A percentile compares a stretch with the other conserved stretches of the same genome.
These are phyloP conservation scores for Cyanodermella asteris DNA, from an alignment of 2,329 filamentous ascomycete genomes.

Conservation along the genomic window DNA sequence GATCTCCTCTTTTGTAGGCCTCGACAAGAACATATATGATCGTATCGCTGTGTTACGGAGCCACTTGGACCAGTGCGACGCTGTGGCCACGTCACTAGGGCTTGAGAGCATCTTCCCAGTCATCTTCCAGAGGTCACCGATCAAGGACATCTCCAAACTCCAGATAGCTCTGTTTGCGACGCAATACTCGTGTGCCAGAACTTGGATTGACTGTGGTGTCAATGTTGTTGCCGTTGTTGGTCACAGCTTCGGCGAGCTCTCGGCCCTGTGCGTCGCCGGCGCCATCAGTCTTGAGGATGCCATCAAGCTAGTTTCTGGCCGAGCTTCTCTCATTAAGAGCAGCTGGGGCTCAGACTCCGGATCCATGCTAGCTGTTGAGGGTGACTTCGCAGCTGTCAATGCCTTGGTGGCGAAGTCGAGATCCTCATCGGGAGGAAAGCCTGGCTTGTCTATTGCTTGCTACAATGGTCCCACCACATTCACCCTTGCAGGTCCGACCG, in stretches of 20 bases:
- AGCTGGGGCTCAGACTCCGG: constrained; percentile 16
- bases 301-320: constrained; percentile 9
- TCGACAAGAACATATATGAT: constrained; percentile 12
- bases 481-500: constrained; percentile 18
- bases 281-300: constrained; percentile 10
- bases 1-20: constrained; percentile 10
- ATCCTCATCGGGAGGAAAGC: constrained; percentile 1
- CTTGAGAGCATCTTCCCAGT: constrained; percentile 13
- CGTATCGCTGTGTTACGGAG: constrained; percentile 1
- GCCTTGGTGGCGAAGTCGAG: constrained; percentile 8
- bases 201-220: constrained; percentile 13
- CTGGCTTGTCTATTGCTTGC: constrained; percentile 20
- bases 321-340: constrained; percentile 13
- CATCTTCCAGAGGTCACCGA: constrained; percentile 10
- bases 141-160: constrained; percentile 11
- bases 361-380: constrained; percentile 18
- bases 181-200: constrained; percentile 12
- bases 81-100: constrained; percentile 10
- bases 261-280: constrained; percentile 10
- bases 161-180: constrained; percentile 13
- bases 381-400: constrained; percentile 9
- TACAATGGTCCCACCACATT: constrained; percentile 23
- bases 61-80: constrained; percentile 18
- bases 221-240: constrained; percentile 11
- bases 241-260: constrained; percentile 12